A percentile compares a stretch with the other conserved stretches of the same genome.
These are phyloP conservation scores for Trichosporon inkin DNA, from an alignment of 1,284 basidiomycete species.

Conservation along the genomic window DNA sequence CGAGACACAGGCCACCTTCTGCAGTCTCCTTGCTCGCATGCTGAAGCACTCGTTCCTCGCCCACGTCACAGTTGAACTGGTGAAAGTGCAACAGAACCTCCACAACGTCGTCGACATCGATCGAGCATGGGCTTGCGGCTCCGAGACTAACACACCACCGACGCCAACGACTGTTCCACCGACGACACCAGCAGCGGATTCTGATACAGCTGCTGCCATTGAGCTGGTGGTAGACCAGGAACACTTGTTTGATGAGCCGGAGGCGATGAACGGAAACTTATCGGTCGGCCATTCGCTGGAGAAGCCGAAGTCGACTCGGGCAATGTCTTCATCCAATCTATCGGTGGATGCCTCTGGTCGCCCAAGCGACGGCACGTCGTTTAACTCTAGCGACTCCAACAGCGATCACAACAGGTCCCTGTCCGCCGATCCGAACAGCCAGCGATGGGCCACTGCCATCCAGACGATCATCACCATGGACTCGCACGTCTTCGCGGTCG, in stretches of 20 bases:
- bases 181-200: neutral
- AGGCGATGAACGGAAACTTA: slow-evolving; percentile 15
- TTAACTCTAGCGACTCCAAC: neutral
- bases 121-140: slow-evolving; percentile 38
- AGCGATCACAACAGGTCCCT: slow-evolving; percentile 10
- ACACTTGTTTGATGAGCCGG: slow-evolving; percentile 17
- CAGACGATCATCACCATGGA: slow-evolving; percentile 28
- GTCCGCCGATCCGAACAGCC: neutral
- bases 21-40: slow-evolving; percentile 33
- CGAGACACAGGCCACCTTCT: slow-evolving; percentile 29
- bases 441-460: slow-evolving; percentile 18
- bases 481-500: slow-evolving; percentile 40
- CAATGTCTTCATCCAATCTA: slow-evolving; percentile 5
- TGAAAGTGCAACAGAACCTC: slow-evolving; percentile 31
- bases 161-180: neutral
- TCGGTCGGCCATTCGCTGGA: slow-evolving; percentile 1
- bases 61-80: slow-evolving; percentile 43
- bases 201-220: neutral
- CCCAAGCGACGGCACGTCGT: neutral
- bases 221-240: slow-evolving; percentile 19
- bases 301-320: slow-evolving; percentile 6
- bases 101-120: slow-evolving; percentile 35
- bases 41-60: slow-evolving; percentile 43
- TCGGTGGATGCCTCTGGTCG: slow-evolving; percentile 2
- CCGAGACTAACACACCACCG: neutral